Conservation (phyloP, 768 basidiomycete genomes). For the Lactifluus echinatus region DNA sequence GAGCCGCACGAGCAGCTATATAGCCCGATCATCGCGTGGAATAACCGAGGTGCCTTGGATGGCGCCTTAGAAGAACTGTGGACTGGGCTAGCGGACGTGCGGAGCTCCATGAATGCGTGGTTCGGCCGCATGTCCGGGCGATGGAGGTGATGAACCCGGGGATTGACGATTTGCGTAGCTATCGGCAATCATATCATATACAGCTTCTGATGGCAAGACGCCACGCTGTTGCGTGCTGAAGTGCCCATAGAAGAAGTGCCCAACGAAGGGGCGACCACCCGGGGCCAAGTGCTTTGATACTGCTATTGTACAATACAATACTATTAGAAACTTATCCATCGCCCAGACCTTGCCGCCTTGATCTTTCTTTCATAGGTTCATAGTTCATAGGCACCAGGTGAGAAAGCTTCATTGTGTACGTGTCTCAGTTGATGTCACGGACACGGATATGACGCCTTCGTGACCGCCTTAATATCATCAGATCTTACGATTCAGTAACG, state of each 20-base stretch:
- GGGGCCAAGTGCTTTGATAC: neutral
- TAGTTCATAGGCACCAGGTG: no score
- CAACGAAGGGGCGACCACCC: neutral
- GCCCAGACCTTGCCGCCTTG: neutral
- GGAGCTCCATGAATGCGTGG: slow-evolving; percentile 13
- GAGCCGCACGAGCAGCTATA: slow-evolving; percentile 27
- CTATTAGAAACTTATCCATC: neutral
- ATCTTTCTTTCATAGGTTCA: neutral
- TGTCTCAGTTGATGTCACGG: neutral
- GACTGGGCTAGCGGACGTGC: slow-evolving; percentile 17
- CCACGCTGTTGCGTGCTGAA: neutral
- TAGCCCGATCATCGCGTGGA: slow-evolving; percentile 17
- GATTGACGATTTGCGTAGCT: neutral
- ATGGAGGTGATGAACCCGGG: slow-evolving; percentile 8
- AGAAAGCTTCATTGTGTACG: no score
- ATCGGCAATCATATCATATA: neutral
- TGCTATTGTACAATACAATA: no score
- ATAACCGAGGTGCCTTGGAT: slow-evolving; percentile 16
- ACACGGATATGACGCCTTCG: neutral
- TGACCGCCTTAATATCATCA: no score
- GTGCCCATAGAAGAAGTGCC: no score
- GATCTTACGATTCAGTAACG: neutral
- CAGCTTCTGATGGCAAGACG: neutral
- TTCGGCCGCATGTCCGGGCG: slow-evolving; percentile 11
- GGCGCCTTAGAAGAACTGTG: slow-evolving; percentile 17